Evolutionary conservation across 495 filamentous ascomycete species (phyloP), one percentile per base, ranked within the genome.

Genomic region (Parathielavia appendiculata): DNA sequence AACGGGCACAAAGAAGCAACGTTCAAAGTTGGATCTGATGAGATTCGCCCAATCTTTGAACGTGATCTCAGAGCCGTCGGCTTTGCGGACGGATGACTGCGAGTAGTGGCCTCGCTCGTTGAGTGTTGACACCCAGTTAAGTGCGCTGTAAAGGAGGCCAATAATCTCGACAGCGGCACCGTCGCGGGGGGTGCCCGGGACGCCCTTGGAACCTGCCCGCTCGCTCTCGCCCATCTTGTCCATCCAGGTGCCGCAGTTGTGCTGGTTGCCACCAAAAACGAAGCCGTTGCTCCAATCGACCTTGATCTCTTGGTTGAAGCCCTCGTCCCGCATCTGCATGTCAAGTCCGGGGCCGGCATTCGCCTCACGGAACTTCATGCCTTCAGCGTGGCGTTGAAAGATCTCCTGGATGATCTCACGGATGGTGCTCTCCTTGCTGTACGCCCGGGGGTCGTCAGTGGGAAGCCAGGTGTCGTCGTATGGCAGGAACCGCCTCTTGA

Each of bases 201-300:
- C 75, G 52, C 95, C 95, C 76, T 96, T 97, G 65, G 84, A 95
- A 39, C 88, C 86, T 22, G 95, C 95, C 56, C 85, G 89, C 55
- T 88, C 82, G 56, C 90, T 95, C 72, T 99, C 95, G n/a, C 95
- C 95, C 93, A 97, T 99, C 80, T 99, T 99, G 75, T 99, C 95
- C 87, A 96, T 95, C 95, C 95, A 99, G 5, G 95, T 99, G 54
- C 95, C 95, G 65, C 95, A 99, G 68, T 99, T 99, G 69, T 74
- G 76, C 68, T 97, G 90, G 62, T 87, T 97, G 38, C 95, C 95
- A 39, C 95, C 95, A 63, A 92, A 95, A 58, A 99, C 86, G 53
- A 99, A 80, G 17, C 95, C 95, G 2, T 87, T 96, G 12, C 82
- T 79, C 95, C 93, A 97, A 67, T 97, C 92, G 13, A 95, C 89